These are phyloP conservation scores for Incumbomyces lentus DNA, from an alignment of 2,329 filamentous ascomycete genomes.

Conservation along the genomic window DNA sequence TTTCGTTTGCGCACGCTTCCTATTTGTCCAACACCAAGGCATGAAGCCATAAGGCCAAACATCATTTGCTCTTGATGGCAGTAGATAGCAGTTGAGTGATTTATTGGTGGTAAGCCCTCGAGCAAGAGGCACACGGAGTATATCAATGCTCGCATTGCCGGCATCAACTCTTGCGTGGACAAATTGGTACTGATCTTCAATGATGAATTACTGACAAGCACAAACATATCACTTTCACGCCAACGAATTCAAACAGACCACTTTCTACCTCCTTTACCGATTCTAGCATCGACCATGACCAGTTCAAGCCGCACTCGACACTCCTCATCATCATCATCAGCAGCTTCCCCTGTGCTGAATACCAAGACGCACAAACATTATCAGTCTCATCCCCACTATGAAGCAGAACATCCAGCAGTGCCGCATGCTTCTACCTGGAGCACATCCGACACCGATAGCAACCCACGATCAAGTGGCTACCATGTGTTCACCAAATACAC, in stretches of 20 bases:
- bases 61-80: too few species aligned
- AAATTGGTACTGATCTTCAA: too few species aligned
- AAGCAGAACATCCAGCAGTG: background rate
- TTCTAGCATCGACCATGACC: background rate
- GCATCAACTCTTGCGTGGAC: too few species aligned
- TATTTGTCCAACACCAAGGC: too few species aligned
- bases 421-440: background rate
- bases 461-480: background rate
- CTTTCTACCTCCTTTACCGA: background rate
- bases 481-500: background rate
- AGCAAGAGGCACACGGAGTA: too few species aligned
- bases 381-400: background rate
- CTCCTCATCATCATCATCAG: background rate
- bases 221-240: too few species aligned
- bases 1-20: too few species aligned
- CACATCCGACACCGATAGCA: background rate
- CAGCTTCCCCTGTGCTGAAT: background rate
- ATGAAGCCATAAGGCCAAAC: too few species aligned
- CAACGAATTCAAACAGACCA: too few species aligned
- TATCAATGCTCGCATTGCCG: too few species aligned
- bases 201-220: background rate
- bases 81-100: too few species aligned
- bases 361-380: constrained; percentile 1
- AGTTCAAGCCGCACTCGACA: background rate
- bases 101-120: too few species aligned